Evolutionary conservation across 495 filamentous ascomycete species (phyloP).

Genomic region (Tuber brumale): DNA sequence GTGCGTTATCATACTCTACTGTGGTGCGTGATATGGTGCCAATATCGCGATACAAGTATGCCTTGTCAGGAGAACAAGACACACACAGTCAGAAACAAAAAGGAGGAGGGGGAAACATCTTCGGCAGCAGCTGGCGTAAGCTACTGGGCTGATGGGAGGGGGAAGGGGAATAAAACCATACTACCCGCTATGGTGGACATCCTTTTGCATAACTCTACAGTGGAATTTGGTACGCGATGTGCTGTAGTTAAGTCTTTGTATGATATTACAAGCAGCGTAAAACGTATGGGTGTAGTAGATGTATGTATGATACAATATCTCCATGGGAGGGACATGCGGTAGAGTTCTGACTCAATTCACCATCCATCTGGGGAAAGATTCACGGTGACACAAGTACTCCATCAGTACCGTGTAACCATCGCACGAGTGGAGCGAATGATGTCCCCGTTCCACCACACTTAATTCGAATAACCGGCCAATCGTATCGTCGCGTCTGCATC

Average conservation of each 20-base stretch:
- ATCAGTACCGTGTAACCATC: not conserved
- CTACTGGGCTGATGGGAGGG: not conserved
- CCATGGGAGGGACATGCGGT: not conserved
- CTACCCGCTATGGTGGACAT: not conserved
- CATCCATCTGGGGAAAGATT: not conserved
- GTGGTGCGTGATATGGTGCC: not conserved
- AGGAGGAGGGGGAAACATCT: not conserved
- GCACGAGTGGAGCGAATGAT: not conserved
- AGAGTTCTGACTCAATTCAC: constrained; percentile 3
- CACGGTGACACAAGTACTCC: not conserved
- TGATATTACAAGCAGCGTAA: not conserved
- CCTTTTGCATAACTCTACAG: not conserved
- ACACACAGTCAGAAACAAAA: not conserved
- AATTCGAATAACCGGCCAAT: not conserved
- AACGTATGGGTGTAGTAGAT: not conserved
- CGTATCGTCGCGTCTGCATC: not conserved
- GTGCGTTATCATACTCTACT: not conserved
- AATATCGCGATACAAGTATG: not conserved
- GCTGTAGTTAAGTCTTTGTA: not conserved
- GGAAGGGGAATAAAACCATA: not conserved
- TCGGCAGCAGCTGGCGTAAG: not conserved
- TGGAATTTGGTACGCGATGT: not conserved
- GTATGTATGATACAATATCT: not conserved
- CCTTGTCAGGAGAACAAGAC: not conserved
- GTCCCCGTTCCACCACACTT: not conserved